phyloP scores from a whole-genome alignment of 2,329 filamentous ascomycete genomes.

The Pestalotiopsis sp. region DNA sequence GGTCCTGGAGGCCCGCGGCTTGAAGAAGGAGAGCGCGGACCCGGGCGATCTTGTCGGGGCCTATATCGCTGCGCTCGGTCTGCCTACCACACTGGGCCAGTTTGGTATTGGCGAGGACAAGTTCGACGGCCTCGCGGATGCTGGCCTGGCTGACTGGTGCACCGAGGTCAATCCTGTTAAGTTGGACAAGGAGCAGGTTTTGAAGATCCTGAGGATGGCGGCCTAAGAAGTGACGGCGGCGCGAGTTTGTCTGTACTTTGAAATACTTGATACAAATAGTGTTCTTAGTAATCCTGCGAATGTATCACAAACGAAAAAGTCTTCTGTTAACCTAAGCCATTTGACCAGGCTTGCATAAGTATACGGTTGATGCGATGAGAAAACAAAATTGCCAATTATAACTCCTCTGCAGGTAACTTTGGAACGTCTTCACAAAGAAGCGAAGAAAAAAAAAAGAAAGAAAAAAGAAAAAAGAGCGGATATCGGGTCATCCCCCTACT shows the following conservation, averaged over 20 bases:
- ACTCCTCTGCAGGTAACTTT: too few species aligned
- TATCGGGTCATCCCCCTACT: neutral
- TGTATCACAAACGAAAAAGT: too few species aligned
- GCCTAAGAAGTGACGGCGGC: neutral
- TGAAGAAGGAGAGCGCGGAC: conserved; percentile 13
- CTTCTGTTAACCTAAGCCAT: too few species aligned
- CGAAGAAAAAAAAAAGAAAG: too few species aligned
- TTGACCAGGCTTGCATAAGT: too few species aligned
- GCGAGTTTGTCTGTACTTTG: too few species aligned
- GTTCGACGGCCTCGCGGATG: conserved; percentile 19
- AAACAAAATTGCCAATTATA: too few species aligned
- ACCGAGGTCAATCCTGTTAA: conserved; percentile 17
- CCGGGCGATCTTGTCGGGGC: conserved; percentile 14
- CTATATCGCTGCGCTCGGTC: conserved; percentile 18
- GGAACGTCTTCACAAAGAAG: too few species aligned
- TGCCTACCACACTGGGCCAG: conserved; percentile 18
- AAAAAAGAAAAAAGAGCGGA: neutral
- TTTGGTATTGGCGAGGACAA: conserved; percentile 20
- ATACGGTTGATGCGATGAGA: too few species aligned
- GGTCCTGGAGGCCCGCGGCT: conserved; percentile 10
- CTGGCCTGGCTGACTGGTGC: conserved; percentile 17
- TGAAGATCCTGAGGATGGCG: conserved; percentile 22
- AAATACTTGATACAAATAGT: too few species aligned
- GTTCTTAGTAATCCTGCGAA: too few species aligned
- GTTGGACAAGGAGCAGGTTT: conserved; percentile 20